Percentiles rank a stretch among this genome's conserved stretches.
Conservation (phyloP, 495 filamentous ascomycete genomes). For the Lasiosphaeriaceae sp. region DNA sequence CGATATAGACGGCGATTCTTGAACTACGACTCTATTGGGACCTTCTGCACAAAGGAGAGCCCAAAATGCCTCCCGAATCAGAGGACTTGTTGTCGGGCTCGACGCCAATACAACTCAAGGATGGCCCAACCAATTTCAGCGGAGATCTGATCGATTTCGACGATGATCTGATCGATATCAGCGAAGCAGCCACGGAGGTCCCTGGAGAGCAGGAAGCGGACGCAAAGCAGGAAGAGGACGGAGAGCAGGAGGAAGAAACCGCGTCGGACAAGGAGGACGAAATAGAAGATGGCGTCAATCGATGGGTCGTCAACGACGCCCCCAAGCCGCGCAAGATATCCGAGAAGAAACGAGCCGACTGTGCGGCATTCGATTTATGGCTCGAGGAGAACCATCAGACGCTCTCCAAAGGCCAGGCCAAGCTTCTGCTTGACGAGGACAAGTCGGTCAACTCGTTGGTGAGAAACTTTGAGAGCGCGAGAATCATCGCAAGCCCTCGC, state of each 20-base stretch:
- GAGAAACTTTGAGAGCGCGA: slow-evolving; percentile 30
- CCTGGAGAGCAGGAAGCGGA: not conserved
- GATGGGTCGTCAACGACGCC: slow-evolving; percentile 18
- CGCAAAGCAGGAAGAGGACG: too few relatives aligned
- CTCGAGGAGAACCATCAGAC: slow-evolving; percentile 30
- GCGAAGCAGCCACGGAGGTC: not conserved
- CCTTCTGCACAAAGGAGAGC: not conserved
- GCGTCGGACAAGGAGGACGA: not conserved
- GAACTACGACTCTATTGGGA: not conserved
- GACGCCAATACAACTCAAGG: not conserved
- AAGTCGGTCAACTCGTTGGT: slow-evolving; percentile 22
- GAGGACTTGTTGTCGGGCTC: not conserved
- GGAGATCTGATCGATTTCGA: not conserved
- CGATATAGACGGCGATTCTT: not conserved
- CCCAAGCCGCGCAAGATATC: slow-evolving; percentile 35
- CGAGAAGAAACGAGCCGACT: slow-evolving; percentile 46
- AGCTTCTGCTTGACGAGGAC: slow-evolving; percentile 16
- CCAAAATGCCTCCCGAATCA: not conserved
- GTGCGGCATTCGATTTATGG: slow-evolving; percentile 50
- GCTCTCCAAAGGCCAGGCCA: slow-evolving; percentile 8
- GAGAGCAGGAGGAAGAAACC: not conserved
- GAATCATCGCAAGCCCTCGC: slow-evolving; percentile 68
- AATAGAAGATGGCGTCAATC: slow-evolving; percentile 22
- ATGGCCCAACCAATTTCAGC: not conserved
- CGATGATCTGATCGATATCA: not conserved